Evolutionary conservation across 2,329 filamentous ascomycete species (phyloP).

Genomic region (Sarocladium strictum): DNA sequence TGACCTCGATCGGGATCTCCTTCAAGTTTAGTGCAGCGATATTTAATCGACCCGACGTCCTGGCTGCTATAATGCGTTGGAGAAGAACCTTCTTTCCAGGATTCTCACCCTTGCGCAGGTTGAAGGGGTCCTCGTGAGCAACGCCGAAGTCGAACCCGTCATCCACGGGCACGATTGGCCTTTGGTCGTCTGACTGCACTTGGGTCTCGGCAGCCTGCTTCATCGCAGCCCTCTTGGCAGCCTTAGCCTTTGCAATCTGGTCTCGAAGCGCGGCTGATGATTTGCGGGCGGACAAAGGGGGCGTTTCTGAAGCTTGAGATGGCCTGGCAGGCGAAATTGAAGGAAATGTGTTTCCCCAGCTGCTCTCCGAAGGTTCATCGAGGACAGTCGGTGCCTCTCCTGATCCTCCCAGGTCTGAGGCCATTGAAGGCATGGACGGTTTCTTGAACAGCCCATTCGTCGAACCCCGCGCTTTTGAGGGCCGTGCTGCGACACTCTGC

Average conservation of each 20-base stretch:
- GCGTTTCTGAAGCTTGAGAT: conserved; percentile 15
- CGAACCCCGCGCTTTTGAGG: conserved; percentile 46
- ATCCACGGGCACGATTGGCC: conserved; percentile 41
- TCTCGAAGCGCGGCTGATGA: conserved; percentile 79
- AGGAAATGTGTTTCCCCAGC: conserved; percentile 20
- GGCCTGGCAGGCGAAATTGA: not conserved
- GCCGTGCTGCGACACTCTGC: conserved; percentile 39
- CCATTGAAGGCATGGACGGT: conserved; percentile 40
- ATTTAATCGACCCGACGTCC: conserved; percentile 76
- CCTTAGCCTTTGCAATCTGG: conserved; percentile 89
- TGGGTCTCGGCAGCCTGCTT: conserved; percentile 24
- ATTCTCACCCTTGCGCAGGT: conserved; percentile 52
- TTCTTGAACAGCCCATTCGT: conserved; percentile 50
- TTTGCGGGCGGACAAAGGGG: conserved; percentile 38
- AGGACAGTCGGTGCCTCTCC: conserved; percentile 13
- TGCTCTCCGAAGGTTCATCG: conserved; percentile 19
- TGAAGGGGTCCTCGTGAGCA: conserved; percentile 60
- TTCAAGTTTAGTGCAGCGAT: conserved; percentile 79
- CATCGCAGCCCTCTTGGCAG: conserved; percentile 58
- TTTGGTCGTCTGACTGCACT: conserved; percentile 9
- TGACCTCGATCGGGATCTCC: conserved; percentile 73
- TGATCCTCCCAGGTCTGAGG: conserved; percentile 15
- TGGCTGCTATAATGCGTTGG: conserved; percentile 65
- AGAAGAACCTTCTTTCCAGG: conserved; percentile 61
- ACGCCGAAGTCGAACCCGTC: conserved; percentile 44